Base-by-base conservation (phyloP, 768 basidiomycete species). In the Tylopilus felleus region DNA sequence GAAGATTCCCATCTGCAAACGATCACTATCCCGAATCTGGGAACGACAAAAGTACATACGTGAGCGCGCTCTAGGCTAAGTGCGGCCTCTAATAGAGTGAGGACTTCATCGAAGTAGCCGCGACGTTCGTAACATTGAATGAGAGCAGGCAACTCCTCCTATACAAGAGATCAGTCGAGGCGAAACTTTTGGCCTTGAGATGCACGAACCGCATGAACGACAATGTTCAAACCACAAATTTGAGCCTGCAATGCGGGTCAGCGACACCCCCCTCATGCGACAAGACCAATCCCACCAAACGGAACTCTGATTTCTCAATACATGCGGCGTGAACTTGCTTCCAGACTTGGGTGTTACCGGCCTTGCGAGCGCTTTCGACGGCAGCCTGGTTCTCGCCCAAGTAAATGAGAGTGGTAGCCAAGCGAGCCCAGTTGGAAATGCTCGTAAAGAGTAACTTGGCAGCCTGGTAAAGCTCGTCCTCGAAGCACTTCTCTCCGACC, bases 301-400 rank as follows among this genome's bases (percentile, higher is more conserved):
- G 88, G 84, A 98, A 98, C 69, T 99, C 97, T 51, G 81, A 76
- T 78, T 98, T 98, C 76, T 97, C 96, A 53, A 99, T 87, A 74
- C 97, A 99, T 38, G 97, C 97, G 22, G 93, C 90, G 61, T 98
- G 96, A 47, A 99, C 97, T 70, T 98, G 97, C 73, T 98, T 98
- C 97, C 97, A 99, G n/a, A 98, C 97, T 74, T 98, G 96, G 6
- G 97, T 99, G 66, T 98, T 98, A 12, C 97, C 97, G 14, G 97
- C 97, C 71, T 99, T 99, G 51, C 97, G 80, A n/a, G 97, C 97
- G 60, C 96, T 97, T 73, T 99, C 97, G 12, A 99, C 97, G 21
- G 97, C 97, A 47, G 93, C 84, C 71, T 98, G 97, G 68, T 98
- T 97, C 75, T 99, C 96, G 38, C 93, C 92, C 40, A 99, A 82